A percentile compares a stretch with the other conserved stretches of the same genome.
Evolutionary conservation across 1,284 basidiomycete genomes (phyloP).

Genomic region (Trichosporon coremiiforme): DNA sequence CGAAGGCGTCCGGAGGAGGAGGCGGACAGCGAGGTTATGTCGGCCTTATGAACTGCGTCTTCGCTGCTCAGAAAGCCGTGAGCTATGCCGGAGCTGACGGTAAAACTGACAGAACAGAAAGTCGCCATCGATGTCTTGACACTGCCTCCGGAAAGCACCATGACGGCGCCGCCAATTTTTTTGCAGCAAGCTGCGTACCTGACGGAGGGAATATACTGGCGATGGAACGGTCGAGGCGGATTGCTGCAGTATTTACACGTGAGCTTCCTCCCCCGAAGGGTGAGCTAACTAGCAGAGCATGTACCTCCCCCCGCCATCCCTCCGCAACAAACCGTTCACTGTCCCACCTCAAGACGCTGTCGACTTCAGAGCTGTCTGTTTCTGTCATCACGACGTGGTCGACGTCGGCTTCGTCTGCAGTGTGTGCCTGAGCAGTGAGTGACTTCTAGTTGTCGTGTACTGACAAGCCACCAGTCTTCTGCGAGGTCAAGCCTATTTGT

Average conservation of each 20-base stretch:
- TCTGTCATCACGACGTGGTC: conserved; percentile 96
- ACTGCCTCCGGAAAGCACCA: conserved; percentile 70
- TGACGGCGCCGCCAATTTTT: conserved; percentile 73
- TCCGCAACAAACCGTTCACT: conserved; percentile 71
- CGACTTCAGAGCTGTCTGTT: conserved; percentile 96
- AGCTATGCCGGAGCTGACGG: conserved; percentile 37
- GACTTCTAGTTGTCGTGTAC: neutral
- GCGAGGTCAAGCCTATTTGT: conserved; percentile 87
- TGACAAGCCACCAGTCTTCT: conserved; percentile 70
- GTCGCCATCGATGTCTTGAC: conserved; percentile 96
- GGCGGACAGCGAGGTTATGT: conserved; percentile 61
- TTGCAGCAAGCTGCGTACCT: conserved; percentile 96
- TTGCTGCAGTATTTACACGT: conserved; percentile 86
- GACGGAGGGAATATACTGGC: conserved; percentile 90
- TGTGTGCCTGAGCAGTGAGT: conserved; percentile 86
- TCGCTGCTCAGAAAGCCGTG: conserved; percentile 95
- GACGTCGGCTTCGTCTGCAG: conserved; percentile 98
- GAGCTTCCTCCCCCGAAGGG: conserved; percentile 36
- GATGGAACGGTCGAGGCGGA: conserved; percentile 68
- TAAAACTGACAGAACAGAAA: conserved; percentile 63
- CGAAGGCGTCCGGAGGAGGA: conserved; percentile 30
- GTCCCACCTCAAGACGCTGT: conserved; percentile 91
- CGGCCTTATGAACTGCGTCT: conserved; percentile 98
- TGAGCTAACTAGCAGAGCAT: conserved; percentile 66
- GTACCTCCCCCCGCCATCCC: conserved; percentile 79